phyloP scores from a whole-genome alignment of 1,284 basidiomycete species.

The Ustilago trichophora region DNA sequence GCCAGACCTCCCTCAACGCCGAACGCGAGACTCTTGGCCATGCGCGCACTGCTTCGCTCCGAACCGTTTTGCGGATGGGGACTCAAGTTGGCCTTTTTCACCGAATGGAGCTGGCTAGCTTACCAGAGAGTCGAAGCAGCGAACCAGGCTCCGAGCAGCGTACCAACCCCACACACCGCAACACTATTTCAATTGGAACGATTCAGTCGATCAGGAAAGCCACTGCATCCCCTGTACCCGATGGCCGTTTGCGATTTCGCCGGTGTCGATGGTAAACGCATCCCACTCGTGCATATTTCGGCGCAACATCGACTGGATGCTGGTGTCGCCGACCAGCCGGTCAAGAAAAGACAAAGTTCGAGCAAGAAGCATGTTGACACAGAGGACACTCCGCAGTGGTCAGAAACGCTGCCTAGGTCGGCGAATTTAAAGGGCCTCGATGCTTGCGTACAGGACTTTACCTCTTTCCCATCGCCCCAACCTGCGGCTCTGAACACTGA shows the following conservation, averaged over 20 bases:
- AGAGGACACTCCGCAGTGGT: constrained; percentile 14
- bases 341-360: constrained; percentile 19
- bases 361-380: constrained; percentile 14
- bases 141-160: neutral
- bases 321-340: constrained; percentile 19
- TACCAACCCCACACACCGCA: neutral
- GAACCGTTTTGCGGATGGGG: constrained; percentile 64
- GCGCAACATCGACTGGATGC: constrained; percentile 21
- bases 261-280: constrained; percentile 53
- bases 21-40: constrained; percentile 61
- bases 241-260: constrained; percentile 52
- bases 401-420: constrained; percentile 20
- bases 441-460: constrained; percentile 39
- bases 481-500: constrained; percentile 10
- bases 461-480: constrained; percentile 10
- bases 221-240: constrained; percentile 38
- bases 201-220: constrained; percentile 36
- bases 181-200: neutral
- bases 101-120: constrained; percentile 56
- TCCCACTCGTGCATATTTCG: constrained; percentile 9
- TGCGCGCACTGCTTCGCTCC: constrained; percentile 56
- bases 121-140: constrained; percentile 22
- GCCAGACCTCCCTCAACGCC: constrained; percentile 38
- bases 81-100: constrained; percentile 58
- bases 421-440: constrained; percentile 39